Evolutionary conservation across 495 filamentous ascomycete genomes (phyloP).

Genomic region (Penicillium pulvis): DNA sequence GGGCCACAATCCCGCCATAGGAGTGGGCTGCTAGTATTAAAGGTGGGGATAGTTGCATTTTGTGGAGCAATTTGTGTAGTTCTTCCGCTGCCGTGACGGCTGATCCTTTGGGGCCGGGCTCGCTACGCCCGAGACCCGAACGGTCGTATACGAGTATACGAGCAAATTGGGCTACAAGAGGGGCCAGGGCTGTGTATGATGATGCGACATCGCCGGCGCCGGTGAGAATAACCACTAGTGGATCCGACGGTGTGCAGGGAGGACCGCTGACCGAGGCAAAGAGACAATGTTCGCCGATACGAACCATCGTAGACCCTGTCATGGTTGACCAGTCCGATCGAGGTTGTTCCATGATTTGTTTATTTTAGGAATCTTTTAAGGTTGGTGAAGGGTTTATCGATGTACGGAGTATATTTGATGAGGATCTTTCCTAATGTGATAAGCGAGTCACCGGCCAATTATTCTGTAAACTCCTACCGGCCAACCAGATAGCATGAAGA

Average conservation of each 20-base stretch:
- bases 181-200: constrained; percentile 43
- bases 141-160: constrained; percentile 48
- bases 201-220: constrained; percentile 49
- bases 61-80: constrained; percentile 33
- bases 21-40: constrained; percentile 53
- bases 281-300: constrained; percentile 41
- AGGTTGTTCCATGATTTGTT: constrained; percentile 6
- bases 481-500: too few species aligned
- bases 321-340: constrained; percentile 3
- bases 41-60: constrained; percentile 26
- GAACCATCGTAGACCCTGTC: constrained; percentile 22
- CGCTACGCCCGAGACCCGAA: constrained; percentile 40
- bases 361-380: neutral
- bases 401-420: too few species aligned
- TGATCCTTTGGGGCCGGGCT: constrained; percentile 15
- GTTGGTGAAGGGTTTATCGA: neutral
- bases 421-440: neutral
- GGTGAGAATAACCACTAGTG: constrained; percentile 46
- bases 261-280: constrained; percentile 30
- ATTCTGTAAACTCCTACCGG: neutral
- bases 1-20: constrained; percentile 54
- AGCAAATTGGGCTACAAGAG: constrained; percentile 27
- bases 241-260: constrained; percentile 22
- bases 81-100: constrained; percentile 34
- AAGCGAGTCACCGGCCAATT: constrained; percentile 1